These are phyloP conservation scores for Xylaria acuta DNA, from an alignment of 495 filamentous ascomycete species.

Conservation along the genomic window DNA sequence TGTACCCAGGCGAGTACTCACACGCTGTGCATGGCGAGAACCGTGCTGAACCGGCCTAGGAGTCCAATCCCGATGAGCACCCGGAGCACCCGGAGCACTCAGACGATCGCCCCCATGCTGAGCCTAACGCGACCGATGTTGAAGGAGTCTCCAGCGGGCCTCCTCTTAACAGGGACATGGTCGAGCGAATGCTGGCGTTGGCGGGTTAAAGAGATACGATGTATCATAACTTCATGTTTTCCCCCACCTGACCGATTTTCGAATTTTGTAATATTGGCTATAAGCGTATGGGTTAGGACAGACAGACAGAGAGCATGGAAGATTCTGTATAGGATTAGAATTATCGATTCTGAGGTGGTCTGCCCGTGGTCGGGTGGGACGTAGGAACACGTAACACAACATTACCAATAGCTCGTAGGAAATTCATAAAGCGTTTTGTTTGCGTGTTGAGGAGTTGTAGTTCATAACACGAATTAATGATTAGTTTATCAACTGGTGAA, in stretches of 20 bases:
- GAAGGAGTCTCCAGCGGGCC: no score
- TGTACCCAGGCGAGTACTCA: not conserved
- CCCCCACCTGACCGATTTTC: not conserved
- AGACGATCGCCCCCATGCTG: no score
- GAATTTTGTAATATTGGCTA: not conserved
- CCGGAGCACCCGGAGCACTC: no score
- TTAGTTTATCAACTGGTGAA: not conserved
- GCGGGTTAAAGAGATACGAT: not conserved
- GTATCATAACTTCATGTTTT: not conserved
- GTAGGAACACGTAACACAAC: not conserved
- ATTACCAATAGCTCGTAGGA: slow-evolving; percentile 26
- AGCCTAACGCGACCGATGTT: no score
- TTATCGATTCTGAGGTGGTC: not conserved
- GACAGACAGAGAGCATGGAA: no score
- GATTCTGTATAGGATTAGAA: not conserved
- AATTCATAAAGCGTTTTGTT: slow-evolving; percentile 28
- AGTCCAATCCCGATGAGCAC: no score
- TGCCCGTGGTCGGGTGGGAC: not conserved
- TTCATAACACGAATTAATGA: not conserved
- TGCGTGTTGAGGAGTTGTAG: not conserved
- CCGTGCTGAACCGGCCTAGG: not conserved
- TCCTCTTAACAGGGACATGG: no score
- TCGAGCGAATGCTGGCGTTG: not conserved
- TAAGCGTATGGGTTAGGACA: not conserved
- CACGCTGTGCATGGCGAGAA: not conserved